Percentiles rank a stretch among this genome's conserved stretches.
Evolutionary conservation across 371 early-diverging fungal species (phyloP).

Genomic region (Saksenaea vasiformis): DNA sequence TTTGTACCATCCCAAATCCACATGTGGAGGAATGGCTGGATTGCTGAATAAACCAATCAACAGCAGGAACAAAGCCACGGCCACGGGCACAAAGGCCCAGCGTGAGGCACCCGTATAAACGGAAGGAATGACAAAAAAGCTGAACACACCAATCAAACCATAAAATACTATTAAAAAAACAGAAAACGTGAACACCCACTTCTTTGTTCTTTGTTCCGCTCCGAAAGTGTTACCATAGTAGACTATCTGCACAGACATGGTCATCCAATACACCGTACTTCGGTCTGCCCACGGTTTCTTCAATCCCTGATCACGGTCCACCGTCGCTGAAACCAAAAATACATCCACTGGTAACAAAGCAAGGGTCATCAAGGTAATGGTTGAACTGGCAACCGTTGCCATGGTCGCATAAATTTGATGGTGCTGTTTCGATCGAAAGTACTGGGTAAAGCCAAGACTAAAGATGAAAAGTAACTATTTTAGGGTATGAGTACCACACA

Average conservation of each 20-base stretch:
- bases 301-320: conserved; percentile 53
- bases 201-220: background rate
- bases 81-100: conserved; percentile 35
- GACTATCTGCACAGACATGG: conserved; percentile 33
- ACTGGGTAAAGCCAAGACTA: background rate
- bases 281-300: conserved; percentile 64
- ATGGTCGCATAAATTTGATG: background rate
- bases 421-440: background rate
- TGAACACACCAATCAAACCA: conserved; percentile 40
- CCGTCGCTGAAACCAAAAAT: conserved; percentile 62
- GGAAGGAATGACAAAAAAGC: conserved; percentile 53
- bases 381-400: background rate
- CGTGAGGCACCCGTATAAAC: conserved; percentile 40
- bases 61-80: conserved; percentile 27
- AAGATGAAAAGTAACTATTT: background rate
- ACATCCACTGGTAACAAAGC: conserved; percentile 61
- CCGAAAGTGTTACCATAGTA: conserved; percentile 50
- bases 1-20: conserved; percentile 50
- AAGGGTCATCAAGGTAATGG: conserved; percentile 40
- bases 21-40: conserved; percentile 27
- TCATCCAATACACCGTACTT: conserved; percentile 44
- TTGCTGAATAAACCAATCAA: conserved; percentile 41
- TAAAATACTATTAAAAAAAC: conserved; percentile 35
- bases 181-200: background rate
- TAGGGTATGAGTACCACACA: no score